phyloP scores from a whole-genome alignment of 2,329 filamentous ascomycete genomes.

The Tolypocladium pustulatum region DNA sequence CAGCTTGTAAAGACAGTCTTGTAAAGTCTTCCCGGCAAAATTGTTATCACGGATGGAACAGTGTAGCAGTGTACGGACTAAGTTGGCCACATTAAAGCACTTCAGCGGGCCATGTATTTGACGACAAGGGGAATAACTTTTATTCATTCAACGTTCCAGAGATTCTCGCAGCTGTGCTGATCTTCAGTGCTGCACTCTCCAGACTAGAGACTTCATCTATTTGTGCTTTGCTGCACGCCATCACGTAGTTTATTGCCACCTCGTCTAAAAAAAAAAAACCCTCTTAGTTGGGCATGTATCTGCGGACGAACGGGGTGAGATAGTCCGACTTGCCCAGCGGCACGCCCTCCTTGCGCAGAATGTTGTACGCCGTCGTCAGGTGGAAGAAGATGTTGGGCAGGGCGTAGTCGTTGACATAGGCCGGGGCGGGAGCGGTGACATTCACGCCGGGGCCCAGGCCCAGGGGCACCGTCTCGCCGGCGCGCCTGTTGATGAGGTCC shows the following conservation, averaged over 20 bases:
- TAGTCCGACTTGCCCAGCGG: conserved; percentile 51
- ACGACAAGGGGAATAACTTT: background rate
- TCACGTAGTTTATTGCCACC: background rate
- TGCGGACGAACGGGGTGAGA: conserved; percentile 22
- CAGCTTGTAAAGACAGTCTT: too few species aligned
- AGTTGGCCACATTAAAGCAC: background rate
- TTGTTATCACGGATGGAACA: too few species aligned
- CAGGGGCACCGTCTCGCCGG: conserved; percentile 15
- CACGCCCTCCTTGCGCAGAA: conserved; percentile 51
- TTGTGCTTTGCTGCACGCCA: background rate
- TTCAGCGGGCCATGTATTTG: background rate
- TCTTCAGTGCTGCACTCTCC: background rate
- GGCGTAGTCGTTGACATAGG: conserved; percentile 37
- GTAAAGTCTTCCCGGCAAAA: too few species aligned
- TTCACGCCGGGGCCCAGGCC: conserved; percentile 18
- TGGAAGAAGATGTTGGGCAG: conserved; percentile 59
- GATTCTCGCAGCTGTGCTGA: too few species aligned
- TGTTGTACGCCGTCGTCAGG: conserved; percentile 44
- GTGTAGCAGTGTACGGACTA: too few species aligned
- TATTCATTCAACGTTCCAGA: background rate
- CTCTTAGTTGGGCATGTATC: conserved; percentile 5
- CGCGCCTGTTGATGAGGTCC: conserved; percentile 21
- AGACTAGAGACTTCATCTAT: background rate
- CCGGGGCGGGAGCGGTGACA: conserved; percentile 13
- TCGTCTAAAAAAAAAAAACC: background rate